phyloP scores from a whole-genome alignment of 106 monocot genomes.

The Acorus gramineus region DNA sequence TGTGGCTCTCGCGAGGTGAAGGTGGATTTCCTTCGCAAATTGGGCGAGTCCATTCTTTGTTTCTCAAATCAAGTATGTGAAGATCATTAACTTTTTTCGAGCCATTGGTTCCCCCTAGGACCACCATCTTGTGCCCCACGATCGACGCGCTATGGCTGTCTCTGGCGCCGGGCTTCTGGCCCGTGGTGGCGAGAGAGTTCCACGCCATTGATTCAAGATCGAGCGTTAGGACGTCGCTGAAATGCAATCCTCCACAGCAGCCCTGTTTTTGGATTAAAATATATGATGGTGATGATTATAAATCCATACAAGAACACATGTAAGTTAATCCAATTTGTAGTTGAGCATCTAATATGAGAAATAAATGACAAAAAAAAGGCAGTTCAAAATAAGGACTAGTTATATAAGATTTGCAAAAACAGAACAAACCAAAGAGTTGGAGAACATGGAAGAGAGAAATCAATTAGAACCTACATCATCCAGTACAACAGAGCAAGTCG shows the following conservation, averaged over 20 bases:
- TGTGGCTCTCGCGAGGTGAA: slow-evolving; percentile 75
- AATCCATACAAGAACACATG: too few species aligned
- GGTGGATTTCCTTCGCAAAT: slow-evolving; percentile 56
- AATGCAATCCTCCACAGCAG: slow-evolving; percentile 86
- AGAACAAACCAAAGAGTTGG: too few species aligned
- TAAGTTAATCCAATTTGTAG: too few species aligned
- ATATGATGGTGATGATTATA: too few species aligned
- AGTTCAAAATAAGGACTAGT: too few species aligned
- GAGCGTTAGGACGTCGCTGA: slow-evolving; percentile 72
- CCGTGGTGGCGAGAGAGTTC: slow-evolving; percentile 56
- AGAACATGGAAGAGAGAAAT: too few species aligned
- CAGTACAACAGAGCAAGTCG: too few species aligned
- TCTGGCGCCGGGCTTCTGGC: slow-evolving; percentile 56
- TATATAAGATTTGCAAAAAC: too few species aligned
- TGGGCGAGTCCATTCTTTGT: slow-evolving; percentile 68
- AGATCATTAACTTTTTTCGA: slow-evolving; percentile 83
- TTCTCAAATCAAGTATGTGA: slow-evolving; percentile 57
- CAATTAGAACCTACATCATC: too few species aligned
- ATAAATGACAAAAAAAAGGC: too few species aligned
- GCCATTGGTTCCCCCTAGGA: slow-evolving; percentile 81
- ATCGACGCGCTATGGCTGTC: slow-evolving; percentile 71
- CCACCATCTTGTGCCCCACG: slow-evolving; percentile 54
- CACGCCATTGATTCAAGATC: slow-evolving; percentile 74
- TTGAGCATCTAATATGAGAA: too few species aligned
- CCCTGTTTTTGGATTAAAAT: slow-evolving; percentile 26